Evolutionary conservation across 352 stramenopile genomes (phyloP).

Genomic region (Pythium plurisporium): DNA sequence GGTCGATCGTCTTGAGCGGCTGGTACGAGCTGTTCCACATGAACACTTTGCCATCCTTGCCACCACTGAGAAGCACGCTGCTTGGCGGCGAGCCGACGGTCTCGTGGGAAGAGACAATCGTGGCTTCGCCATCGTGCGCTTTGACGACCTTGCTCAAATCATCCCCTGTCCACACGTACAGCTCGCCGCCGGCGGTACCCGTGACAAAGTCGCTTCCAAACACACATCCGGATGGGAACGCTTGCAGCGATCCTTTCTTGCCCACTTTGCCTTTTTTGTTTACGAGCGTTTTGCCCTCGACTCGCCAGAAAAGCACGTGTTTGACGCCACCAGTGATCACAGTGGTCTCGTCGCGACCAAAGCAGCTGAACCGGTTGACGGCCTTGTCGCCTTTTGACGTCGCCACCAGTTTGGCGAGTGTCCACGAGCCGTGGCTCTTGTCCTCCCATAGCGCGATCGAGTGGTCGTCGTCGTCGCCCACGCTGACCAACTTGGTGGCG

Average conservation of each 20-base stretch:
- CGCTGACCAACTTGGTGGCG: constrained; percentile 50
- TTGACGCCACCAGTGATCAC: constrained; percentile 56
- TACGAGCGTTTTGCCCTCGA: constrained; percentile 21
- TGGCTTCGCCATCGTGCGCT: constrained; percentile 36
- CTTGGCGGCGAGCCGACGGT: constrained; percentile 39
- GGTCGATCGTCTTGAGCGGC: constrained; percentile 32
- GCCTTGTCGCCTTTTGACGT: constrained; percentile 67
- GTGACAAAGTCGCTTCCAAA: constrained; percentile 64
- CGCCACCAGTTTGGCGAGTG: constrained; percentile 47
- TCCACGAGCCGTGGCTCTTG: constrained; percentile 27
- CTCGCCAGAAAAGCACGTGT: constrained; percentile 63
- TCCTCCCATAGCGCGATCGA: constrained; percentile 59
- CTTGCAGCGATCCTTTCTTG: constrained; percentile 29
- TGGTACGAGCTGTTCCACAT: constrained; percentile 60
- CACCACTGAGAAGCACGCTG: constrained; percentile 56
- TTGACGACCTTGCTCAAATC: constrained; percentile 65
- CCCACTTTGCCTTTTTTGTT: constrained; percentile 45
- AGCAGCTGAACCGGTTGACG: constrained; percentile 47
- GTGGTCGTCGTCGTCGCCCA: constrained; percentile 82
- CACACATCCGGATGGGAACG: too few species aligned
- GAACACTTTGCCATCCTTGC: constrained; percentile 52
- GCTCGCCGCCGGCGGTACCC: constrained; percentile 57
- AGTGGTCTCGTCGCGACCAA: constrained; percentile 61
- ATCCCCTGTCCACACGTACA: constrained; percentile 80
- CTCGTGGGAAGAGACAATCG: constrained; percentile 41